These are phyloP conservation scores for Entoloma clypeatum DNA, from an alignment of 1,284 basidiomycete species.

Conservation along the genomic window DNA sequence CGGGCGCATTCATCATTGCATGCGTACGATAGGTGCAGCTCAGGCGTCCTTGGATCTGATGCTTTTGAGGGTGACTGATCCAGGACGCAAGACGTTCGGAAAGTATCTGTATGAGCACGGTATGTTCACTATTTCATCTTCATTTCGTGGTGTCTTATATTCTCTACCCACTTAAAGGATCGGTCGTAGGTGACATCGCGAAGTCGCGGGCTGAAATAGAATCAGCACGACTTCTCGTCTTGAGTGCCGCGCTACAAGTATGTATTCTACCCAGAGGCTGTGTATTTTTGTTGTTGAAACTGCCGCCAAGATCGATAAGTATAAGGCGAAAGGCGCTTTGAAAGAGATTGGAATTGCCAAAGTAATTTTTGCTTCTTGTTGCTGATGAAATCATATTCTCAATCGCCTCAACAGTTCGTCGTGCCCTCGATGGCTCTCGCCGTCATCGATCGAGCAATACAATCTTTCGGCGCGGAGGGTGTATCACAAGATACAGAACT, in stretches of 20 bases:
- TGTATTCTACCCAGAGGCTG: background rate
- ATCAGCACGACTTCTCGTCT: slow-evolving; percentile 78
- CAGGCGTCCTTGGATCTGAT: slow-evolving; percentile 84
- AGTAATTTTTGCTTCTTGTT: slow-evolving; percentile 41
- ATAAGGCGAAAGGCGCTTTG: slow-evolving; percentile 89
- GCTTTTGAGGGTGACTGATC: slow-evolving; percentile 90
- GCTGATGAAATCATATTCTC: slow-evolving; percentile 6
- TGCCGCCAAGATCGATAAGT: slow-evolving; percentile 74
- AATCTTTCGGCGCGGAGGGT: slow-evolving; percentile 93
- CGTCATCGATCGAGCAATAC: slow-evolving; percentile 93
- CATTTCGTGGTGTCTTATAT: slow-evolving; percentile 2
- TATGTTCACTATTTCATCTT: slow-evolving; percentile 27
- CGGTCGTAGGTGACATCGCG: slow-evolving; percentile 88
- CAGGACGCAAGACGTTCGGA: slow-evolving; percentile 88
- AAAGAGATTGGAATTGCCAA: slow-evolving; percentile 98
- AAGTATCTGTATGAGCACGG: slow-evolving; percentile 92
- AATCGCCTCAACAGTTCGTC: slow-evolving; percentile 61
- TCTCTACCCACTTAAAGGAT: slow-evolving; percentile 46
- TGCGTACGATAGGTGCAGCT: slow-evolving; percentile 93
- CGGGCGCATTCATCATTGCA: slow-evolving; percentile 97
- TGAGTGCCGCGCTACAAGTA: slow-evolving; percentile 89
- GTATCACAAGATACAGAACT: slow-evolving; percentile 87
- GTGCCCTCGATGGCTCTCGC: slow-evolving; percentile 86
- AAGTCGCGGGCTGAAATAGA: slow-evolving; percentile 93
- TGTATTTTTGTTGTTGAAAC: background rate